phyloP scores from a whole-genome alignment of 169 alveolate species.

The Eimeria acervulina region DNA sequence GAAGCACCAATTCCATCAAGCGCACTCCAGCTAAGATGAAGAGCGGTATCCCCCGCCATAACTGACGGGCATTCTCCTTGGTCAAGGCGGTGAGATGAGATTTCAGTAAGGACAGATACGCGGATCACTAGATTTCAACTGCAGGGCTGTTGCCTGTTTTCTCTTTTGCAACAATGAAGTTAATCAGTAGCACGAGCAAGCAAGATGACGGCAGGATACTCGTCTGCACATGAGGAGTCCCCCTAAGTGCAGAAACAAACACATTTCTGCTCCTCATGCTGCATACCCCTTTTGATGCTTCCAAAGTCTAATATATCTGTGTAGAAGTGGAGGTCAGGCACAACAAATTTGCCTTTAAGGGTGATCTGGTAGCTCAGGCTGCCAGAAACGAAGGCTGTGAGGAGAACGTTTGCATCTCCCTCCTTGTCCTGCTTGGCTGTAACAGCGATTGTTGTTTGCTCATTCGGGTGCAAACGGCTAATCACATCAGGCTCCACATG shows the following conservation, averaged over 20 bases:
- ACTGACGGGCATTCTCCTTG: not conserved
- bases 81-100: not conserved
- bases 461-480: constrained; percentile 87
- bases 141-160: not conserved
- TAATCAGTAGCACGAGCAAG: not conserved
- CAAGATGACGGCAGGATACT: not conserved
- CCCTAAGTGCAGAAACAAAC: not conserved
- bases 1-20: constrained; percentile 86
- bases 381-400: constrained; percentile 84
- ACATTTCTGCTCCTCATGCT: not conserved
- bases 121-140: not conserved
- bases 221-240: not conserved
- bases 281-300: constrained; percentile 87
- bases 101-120: not conserved
- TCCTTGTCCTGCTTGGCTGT: constrained; percentile 61
- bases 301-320: constrained; percentile 94
- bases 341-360: constrained; percentile 93
- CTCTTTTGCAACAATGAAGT: not conserved
- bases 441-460: constrained; percentile 73
- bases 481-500: constrained; percentile 91
- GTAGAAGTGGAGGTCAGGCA: constrained; percentile 93
- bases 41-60: not conserved
- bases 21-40: not conserved
- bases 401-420: constrained; percentile 54
- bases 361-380: constrained; percentile 93